Base-by-base conservation (phyloP, 352 stramenopile genomes). In the Pythium brachiatum region DNA sequence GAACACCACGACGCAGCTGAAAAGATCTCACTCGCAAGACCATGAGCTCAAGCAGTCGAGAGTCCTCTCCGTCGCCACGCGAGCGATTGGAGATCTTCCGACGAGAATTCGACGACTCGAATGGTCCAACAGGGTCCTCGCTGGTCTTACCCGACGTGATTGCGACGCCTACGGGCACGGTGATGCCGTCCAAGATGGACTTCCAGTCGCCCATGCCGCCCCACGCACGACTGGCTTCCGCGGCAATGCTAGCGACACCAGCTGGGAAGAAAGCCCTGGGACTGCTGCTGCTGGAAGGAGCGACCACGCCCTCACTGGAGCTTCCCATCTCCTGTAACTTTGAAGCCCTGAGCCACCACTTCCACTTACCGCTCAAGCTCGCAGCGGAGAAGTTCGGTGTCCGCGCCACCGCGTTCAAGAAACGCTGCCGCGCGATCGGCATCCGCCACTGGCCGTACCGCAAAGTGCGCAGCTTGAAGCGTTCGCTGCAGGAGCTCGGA, bases 381-480 rank as follows among this genome's bases (percentile, higher is more conserved):
- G 77, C 77, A 4, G 77, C 77, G 15, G 77, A 86, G 58, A 83
- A 83, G 53, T 86, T 86, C 66, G 77, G 77, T 32, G 77, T 86
- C 8, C 74, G 77, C 41, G 77, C 77, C 5, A 86, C 77, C 16
- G 77, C 77, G 16, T 86, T 86, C 62, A 86, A 86, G 62, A 86
- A 86, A 52, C 64, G 75, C 7, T 86, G 77, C 66, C 70, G 77
- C 0, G 74, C 77, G 27, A 86, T 86, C 44, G 77, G 77, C 23
- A 86, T 86, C 46, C 77, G 77, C 21, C 77, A 86, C 62, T 86
- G 77, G 77, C 77, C 77, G 31, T 86, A 86, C 58, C 74, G 77
- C 51, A 86, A 86, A 59, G 77, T 86, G 16, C 74, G 77, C 32
- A 82, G 73, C 53, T 68, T 86, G 43, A 86, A 86, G 65, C 74